phyloP scores from a whole-genome alignment of 208 protist genomes.

The Porcisia hertigi region DNA sequence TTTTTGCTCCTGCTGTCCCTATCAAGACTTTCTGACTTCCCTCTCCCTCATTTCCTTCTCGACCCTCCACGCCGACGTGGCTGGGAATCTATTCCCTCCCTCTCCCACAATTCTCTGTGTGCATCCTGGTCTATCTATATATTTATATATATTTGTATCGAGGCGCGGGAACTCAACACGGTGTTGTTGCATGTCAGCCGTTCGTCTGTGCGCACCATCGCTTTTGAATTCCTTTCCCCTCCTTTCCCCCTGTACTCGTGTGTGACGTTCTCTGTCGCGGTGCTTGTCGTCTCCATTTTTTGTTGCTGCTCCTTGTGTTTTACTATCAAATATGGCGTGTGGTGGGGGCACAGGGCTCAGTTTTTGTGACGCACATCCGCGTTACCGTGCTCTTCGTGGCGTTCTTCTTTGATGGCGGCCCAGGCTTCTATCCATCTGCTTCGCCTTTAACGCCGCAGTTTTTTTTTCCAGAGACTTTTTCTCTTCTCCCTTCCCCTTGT shows the following conservation, averaged over 20 bases:
- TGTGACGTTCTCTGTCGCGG: background rate
- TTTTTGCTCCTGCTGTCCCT: background rate
- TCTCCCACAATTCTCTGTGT: background rate
- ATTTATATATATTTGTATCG: background rate
- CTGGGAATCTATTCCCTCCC: background rate
- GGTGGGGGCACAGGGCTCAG: background rate
- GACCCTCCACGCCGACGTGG: too few relatives aligned
- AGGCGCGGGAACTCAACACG: background rate
- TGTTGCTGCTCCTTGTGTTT: background rate
- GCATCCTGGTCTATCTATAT: background rate
- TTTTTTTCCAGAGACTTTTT: background rate
- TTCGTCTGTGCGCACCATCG: background rate
- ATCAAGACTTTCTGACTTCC: background rate
- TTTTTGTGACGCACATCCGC: background rate
- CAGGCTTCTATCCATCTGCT: background rate
- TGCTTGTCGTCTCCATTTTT: background rate
- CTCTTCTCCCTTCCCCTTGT: background rate
- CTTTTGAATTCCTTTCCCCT: background rate
- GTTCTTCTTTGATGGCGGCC: background rate
- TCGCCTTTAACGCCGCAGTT: background rate
- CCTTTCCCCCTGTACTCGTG: background rate
- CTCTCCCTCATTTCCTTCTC: background rate
- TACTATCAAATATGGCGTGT: background rate
- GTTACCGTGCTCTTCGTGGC: background rate
- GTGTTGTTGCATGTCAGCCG: background rate